phyloP scores from a whole-genome alignment of 441 rosid genomes.

The Adansonia grandidieri region DNA sequence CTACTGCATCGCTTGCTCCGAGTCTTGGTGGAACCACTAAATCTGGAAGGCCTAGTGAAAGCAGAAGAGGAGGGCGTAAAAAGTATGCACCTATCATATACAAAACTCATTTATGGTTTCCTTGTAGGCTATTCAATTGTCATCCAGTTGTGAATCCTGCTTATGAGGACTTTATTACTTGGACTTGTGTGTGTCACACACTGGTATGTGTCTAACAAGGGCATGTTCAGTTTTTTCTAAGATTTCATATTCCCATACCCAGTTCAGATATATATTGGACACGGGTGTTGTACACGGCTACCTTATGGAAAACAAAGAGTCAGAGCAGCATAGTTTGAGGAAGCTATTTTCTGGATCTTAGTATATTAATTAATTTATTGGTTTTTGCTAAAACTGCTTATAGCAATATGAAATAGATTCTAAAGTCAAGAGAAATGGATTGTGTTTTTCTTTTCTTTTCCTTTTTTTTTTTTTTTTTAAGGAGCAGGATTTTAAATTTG shows the following conservation, averaged over 20 bases:
- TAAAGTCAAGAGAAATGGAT: background rate
- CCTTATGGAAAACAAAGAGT: no score
- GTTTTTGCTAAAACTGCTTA: background rate
- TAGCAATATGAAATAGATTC: slow-evolving; percentile 12
- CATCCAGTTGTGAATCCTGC: background rate
- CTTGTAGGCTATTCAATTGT: slow-evolving; percentile 4
- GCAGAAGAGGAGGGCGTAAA: slow-evolving; percentile 95
- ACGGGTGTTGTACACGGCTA: no score
- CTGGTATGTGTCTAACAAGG: no score
- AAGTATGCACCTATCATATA: slow-evolving; percentile 54
- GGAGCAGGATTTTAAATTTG: background rate
- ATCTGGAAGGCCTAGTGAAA: slow-evolving; percentile 72
- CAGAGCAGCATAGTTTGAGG: no score
- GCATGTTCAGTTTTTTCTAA: no score
- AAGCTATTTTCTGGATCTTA: background rate
- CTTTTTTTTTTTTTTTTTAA: background rate
- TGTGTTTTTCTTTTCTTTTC: background rate
- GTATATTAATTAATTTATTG: background rate
- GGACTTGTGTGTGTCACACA: no score
- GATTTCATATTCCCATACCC: no score
- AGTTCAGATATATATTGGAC: no score
- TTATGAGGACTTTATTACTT: background rate
- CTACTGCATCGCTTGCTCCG: slow-evolving; percentile 46
- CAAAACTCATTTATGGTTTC: slow-evolving; percentile 26
- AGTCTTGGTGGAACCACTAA: slow-evolving; percentile 50